Percentiles rank a stretch among this genome's conserved stretches.
Evolutionary conservation across 352 stramenopile species (phyloP).

Genomic region (Pilasporangium apinafurcum): DNA sequence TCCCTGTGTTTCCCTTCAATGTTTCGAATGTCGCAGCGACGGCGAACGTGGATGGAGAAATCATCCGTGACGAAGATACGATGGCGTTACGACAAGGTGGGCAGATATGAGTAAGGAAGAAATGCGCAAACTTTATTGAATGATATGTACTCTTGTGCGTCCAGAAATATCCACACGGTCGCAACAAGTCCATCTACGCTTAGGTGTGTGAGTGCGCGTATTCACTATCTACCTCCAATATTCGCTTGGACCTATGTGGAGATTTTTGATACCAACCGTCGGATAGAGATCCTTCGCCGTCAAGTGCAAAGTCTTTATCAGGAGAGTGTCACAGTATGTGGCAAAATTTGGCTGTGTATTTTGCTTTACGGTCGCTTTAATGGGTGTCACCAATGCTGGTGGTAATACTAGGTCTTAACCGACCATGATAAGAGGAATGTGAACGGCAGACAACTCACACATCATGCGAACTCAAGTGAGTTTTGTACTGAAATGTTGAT

Average conservation of each 20-base stretch:
- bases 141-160: not conserved
- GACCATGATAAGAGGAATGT: too few relatives aligned
- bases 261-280: not conserved
- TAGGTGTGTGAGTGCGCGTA: not conserved
- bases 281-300: not conserved
- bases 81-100: slow-evolving; percentile 1
- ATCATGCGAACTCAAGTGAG: too few relatives aligned
- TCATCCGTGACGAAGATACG: not conserved
- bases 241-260: not conserved
- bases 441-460: too few relatives aligned
- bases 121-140: not conserved
- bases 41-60: too few relatives aligned
- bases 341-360: too few relatives aligned
- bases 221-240: not conserved
- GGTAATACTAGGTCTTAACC: too few relatives aligned
- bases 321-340: not conserved
- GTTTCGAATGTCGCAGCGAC: too few relatives aligned
- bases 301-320: not conserved
- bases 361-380: too few relatives aligned
- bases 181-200: slow-evolving; percentile 3
- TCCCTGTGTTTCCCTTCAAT: slow-evolving; percentile 6
- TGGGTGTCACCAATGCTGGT: too few relatives aligned
- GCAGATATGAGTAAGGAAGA: not conserved
- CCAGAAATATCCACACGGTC: slow-evolving; percentile 6
- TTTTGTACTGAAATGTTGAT: too few relatives aligned